These are phyloP conservation scores for Tricholoma matsutake DNA, from an alignment of 768 basidiomycete genomes.

Conservation along the genomic window DNA sequence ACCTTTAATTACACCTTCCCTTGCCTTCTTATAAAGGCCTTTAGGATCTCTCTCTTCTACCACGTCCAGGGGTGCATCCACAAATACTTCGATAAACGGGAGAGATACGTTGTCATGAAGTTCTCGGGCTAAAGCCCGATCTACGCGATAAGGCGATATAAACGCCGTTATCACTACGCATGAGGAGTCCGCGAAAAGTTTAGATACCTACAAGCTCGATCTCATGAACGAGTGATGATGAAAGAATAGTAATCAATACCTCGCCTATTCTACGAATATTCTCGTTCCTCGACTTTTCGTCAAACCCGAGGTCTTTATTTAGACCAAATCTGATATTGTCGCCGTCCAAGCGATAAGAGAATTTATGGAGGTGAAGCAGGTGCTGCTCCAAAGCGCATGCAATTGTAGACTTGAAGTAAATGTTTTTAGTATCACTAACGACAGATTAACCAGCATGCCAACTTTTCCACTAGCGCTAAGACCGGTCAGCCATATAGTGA, in stretches of 20 bases:
- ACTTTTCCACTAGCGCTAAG: constrained; percentile 96
- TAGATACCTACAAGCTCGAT: constrained; percentile 66
- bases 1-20: constrained; percentile 96
- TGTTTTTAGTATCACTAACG: background rate
- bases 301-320: constrained; percentile 95
- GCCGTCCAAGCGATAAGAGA: constrained; percentile 90
- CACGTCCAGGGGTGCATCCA: constrained; percentile 86
- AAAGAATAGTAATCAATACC: constrained; percentile 40
- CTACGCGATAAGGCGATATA: constrained; percentile 94
- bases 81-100: constrained; percentile 90
- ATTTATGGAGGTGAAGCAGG: constrained; percentile 81
- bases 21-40: constrained; percentile 94
- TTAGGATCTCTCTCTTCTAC: constrained; percentile 96
- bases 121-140: constrained; percentile 78
- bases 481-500: constrained; percentile 96
- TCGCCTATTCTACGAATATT: constrained; percentile 98
- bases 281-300: constrained; percentile 87
- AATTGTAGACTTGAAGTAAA: constrained; percentile 75
- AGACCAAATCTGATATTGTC: constrained; percentile 95
- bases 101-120: constrained; percentile 73
- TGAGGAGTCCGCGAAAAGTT: constrained; percentile 86
- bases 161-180: constrained; percentile 92
- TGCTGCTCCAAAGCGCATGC: constrained; percentile 97
- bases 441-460: constrained; percentile 7
- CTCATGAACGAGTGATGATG: background rate